Percentiles rank a stretch among this genome's conserved stretches.
Conservation (phyloP, 2,329 filamentous ascomycete genomes). For the Claviceps purpurea region DNA sequence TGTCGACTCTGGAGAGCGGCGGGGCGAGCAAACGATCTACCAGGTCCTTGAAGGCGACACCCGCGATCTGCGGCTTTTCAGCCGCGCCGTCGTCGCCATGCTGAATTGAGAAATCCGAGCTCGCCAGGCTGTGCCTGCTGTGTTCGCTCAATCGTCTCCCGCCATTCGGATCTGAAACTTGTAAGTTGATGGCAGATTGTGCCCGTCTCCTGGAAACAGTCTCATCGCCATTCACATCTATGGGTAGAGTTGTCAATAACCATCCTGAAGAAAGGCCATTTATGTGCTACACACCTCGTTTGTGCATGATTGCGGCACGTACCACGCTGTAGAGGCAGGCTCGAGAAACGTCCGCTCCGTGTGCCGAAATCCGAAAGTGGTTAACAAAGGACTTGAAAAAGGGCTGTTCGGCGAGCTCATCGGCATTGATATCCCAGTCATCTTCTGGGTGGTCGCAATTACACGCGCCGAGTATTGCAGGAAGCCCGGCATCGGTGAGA, state of each 20-base stretch:
- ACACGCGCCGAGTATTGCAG: conserved; percentile 70
- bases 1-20: conserved; percentile 74
- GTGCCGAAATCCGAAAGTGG: conserved; percentile 59
- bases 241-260: background rate
- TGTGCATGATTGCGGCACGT: conserved; percentile 52
- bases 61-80: conserved; percentile 33
- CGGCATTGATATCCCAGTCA: conserved; percentile 57
- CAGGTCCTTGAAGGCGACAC: conserved; percentile 53
- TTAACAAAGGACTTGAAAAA: conserved; percentile 57
- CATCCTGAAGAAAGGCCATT: background rate
- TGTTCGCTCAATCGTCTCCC: conserved; percentile 44
- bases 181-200: conserved; percentile 48
- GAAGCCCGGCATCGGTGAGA: conserved; percentile 57
- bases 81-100: conserved; percentile 50
- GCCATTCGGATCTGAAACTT: conserved; percentile 36
- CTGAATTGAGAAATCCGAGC: conserved; percentile 56
- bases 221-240: conserved; percentile 29
- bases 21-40: conserved; percentile 78
- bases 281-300: conserved; percentile 47
- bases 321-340: conserved; percentile 66
- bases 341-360: conserved; percentile 58
- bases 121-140: conserved; percentile 56
- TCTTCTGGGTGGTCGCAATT: conserved; percentile 74
- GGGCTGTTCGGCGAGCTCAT: conserved; percentile 46
- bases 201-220: conserved; percentile 38